Evolutionary conservation across 225 moss, liverwort and hornwort genomes (phyloP).

Genomic region (Bryoerythrophyllum caledonicum): DNA sequence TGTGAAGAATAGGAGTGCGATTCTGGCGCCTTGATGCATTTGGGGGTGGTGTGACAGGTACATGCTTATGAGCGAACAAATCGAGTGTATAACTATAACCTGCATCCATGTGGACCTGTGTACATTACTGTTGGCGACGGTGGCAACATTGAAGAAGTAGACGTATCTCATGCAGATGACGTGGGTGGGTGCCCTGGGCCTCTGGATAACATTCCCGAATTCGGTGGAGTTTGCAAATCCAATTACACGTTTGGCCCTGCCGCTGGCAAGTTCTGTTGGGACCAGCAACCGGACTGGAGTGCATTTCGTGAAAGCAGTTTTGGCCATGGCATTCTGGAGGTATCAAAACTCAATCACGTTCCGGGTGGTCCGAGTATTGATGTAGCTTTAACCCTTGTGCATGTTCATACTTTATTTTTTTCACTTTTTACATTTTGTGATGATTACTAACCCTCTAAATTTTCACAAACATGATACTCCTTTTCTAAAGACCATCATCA

Average conservation of each 20-base stretch:
- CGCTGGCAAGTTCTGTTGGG: constrained; percentile 72
- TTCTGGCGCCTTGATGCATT: too few species aligned
- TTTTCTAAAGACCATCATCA: too few species aligned
- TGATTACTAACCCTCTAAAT: too few species aligned
- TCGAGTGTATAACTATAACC: constrained; percentile 67
- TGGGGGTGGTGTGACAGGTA: constrained; percentile 56
- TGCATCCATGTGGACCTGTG: constrained; percentile 68
- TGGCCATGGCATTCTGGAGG: constrained; percentile 77
- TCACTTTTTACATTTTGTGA: too few species aligned
- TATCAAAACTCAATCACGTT: too few species aligned
- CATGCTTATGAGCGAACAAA: constrained; percentile 85
- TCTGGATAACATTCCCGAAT: constrained; percentile 61
- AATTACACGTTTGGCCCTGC: constrained; percentile 72
- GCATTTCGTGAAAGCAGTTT: constrained; percentile 90
- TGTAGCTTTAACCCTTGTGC: not conserved
- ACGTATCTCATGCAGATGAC: constrained; percentile 70
- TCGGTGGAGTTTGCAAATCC: constrained; percentile 61
- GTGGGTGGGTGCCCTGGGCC: constrained; percentile 59
- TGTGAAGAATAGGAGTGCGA: too few species aligned
- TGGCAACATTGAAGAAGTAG: constrained; percentile 70
- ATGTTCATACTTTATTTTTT: too few species aligned
- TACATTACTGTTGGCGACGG: constrained; percentile 79
- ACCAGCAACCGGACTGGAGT: constrained; percentile 79
- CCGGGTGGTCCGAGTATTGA: too few species aligned
- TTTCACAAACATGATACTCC: too few species aligned